phyloP scores from a whole-genome alignment of 768 basidiomycete genomes.

The Suillus clintonianus region DNA sequence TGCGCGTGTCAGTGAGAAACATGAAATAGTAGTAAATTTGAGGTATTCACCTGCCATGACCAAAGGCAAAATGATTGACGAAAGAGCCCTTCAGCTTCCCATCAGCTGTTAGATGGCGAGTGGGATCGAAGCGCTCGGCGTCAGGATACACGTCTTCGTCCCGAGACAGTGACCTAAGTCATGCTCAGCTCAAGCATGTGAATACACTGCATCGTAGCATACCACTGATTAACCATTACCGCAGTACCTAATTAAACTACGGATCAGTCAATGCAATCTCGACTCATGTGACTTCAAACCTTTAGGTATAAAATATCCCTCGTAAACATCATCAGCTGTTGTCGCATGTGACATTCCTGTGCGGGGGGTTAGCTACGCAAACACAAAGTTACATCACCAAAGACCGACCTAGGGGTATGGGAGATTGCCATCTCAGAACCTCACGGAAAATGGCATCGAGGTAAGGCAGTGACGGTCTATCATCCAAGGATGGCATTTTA shows the following conservation, averaged over 20 bases:
- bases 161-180: neutral
- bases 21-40: neutral
- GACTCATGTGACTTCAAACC: slow-evolving; percentile 24
- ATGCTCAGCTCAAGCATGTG: neutral
- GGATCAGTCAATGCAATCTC: too few species aligned
- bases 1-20: neutral
- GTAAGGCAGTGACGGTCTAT: slow-evolving; percentile 9
- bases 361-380: neutral
- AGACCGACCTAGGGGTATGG: slow-evolving; percentile 8
- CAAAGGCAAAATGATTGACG: neutral
- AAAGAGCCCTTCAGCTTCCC: neutral
- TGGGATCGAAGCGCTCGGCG: too few species aligned
- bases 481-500: slow-evolving; percentile 17
- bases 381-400: neutral
- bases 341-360: slow-evolving; percentile 22
- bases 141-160: neutral
- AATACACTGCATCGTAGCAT: neutral
- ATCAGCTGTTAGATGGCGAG: neutral
- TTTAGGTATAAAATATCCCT: slow-evolving; percentile 50
- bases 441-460: slow-evolving; percentile 13
- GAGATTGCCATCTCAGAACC: slow-evolving; percentile 5
- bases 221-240: slow-evolving; percentile 25
- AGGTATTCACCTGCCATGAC: neutral
- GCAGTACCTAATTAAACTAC: slow-evolving; percentile 14
- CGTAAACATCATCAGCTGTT: slow-evolving; percentile 40